These are phyloP conservation scores for Ochetophila trinervis DNA, from an alignment of 306 rosid species.

Conservation along the genomic window DNA sequence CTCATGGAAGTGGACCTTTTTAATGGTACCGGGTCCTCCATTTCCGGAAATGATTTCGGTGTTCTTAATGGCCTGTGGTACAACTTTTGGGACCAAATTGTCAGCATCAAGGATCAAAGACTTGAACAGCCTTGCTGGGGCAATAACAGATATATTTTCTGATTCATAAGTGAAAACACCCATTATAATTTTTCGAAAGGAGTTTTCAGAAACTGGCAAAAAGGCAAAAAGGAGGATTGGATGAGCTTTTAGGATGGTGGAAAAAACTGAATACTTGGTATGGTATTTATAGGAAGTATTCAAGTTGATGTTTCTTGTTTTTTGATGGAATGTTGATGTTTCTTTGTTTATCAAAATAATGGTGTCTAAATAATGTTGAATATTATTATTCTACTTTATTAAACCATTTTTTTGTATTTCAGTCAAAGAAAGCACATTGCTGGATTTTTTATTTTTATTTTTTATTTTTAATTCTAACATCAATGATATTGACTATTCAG, in stretches of 20 bases:
- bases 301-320: too few species aligned
- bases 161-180: conserved; percentile 21
- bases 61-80: conserved; percentile 28
- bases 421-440: too few species aligned
- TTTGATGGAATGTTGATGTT: too few species aligned
- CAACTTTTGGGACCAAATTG: conserved; percentile 40
- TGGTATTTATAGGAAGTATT: background rate
- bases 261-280: background rate
- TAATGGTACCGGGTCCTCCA: conserved; percentile 57
- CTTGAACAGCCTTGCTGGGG: conserved; percentile 48
- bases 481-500: too few species aligned
- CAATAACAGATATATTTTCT: conserved; percentile 32
- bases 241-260: background rate
- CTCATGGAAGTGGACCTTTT: conserved; percentile 25
- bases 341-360: too few species aligned
- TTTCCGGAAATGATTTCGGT: conserved; percentile 39
- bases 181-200: background rate
- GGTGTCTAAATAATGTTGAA: too few species aligned
- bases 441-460: too few species aligned
- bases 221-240: too few species aligned
- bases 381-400: too few species aligned
- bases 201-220: background rate
- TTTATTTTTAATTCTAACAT: too few species aligned
- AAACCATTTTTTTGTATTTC: too few species aligned
- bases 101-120: conserved; percentile 34